phyloP scores from a whole-genome alignment of 164 flowering plant species.

The Magnolia changhungtana region DNA sequence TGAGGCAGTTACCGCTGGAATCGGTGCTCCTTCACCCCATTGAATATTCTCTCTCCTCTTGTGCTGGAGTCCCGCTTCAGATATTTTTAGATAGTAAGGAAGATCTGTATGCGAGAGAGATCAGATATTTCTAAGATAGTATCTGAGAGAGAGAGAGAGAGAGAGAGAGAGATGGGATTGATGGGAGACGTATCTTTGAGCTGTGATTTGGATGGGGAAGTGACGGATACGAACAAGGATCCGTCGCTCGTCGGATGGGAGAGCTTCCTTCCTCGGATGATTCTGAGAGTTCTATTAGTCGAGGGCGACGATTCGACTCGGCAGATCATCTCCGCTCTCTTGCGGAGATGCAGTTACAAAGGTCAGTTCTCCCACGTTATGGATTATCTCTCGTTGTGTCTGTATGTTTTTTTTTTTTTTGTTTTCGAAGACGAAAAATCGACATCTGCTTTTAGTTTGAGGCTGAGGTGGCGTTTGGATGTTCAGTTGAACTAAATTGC shows the following conservation, averaged over 20 bases:
- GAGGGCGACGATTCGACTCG: conserved; percentile 86
- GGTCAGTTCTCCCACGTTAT: conserved; percentile 30
- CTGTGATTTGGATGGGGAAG: conserved; percentile 12
- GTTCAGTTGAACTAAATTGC: background rate
- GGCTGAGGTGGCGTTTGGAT: background rate
- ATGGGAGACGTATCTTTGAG: background rate
- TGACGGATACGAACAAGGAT: conserved; percentile 12
- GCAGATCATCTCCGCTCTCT: conserved; percentile 75
- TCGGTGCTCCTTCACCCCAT: background rate
- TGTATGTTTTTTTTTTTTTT: background rate
- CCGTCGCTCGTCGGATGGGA: conserved; percentile 46
- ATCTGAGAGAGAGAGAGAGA: background rate
- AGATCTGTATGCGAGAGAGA: background rate
- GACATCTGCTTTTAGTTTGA: background rate
- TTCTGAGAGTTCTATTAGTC: conserved; percentile 62
- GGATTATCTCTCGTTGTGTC: background rate
- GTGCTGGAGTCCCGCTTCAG: background rate
- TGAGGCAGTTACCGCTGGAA: background rate
- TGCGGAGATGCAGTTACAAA: conserved; percentile 74
- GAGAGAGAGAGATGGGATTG: background rate
- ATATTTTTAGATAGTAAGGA: background rate
- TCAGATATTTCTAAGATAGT: background rate
- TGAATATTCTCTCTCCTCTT: background rate
- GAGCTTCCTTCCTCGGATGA: conserved; percentile 48
- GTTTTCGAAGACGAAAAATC: background rate